Conservation (phyloP, 768 basidiomycete genomes). For the Naganishia randhawae region DNA sequence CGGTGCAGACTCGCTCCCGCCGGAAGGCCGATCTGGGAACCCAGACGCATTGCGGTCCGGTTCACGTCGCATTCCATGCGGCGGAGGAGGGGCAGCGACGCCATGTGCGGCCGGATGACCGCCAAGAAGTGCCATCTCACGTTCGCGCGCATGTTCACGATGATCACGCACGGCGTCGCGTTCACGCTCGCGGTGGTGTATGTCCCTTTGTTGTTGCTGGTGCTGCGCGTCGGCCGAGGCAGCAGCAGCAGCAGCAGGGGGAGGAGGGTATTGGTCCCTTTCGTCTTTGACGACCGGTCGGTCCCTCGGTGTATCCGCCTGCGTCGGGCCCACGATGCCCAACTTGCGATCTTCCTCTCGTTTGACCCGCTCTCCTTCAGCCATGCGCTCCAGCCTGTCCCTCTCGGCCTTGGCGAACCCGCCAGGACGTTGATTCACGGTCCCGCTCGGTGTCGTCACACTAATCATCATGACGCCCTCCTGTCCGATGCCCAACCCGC, state of each 20-base stretch:
- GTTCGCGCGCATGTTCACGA: background rate
- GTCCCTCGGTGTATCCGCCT: background rate
- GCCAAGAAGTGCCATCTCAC: slow-evolving; percentile 7
- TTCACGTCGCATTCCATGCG: too few relatives aligned
- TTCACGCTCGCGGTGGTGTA: slow-evolving; percentile 16
- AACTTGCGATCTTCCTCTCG: slow-evolving; percentile 25
- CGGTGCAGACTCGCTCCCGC: background rate
- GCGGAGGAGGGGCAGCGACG: too few relatives aligned
- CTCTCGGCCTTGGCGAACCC: slow-evolving; percentile 41
- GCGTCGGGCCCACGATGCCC: background rate
- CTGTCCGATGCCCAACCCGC: slow-evolving; percentile 38
- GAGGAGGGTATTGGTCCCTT: slow-evolving; percentile 10
- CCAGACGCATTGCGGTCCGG: background rate
- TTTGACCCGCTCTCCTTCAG: slow-evolving; percentile 24
- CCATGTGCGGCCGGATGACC: slow-evolving; percentile 17
- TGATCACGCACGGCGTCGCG: slow-evolving; percentile 1
- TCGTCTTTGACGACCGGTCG: slow-evolving; percentile 10
- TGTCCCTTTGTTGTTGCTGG: slow-evolving; percentile 9
- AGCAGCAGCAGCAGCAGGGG: too few relatives aligned
- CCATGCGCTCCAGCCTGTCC: slow-evolving; percentile 36
- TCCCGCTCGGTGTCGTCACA: slow-evolving; percentile 48
- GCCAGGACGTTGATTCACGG: slow-evolving; percentile 47
- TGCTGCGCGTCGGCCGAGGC: slow-evolving; percentile 1
- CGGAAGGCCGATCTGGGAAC: background rate
- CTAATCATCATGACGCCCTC: slow-evolving; percentile 42